Percentiles rank a stretch among this genome's conserved stretches.
These are phyloP conservation scores for Fusarium mundagurra DNA, from an alignment of 2,329 filamentous ascomycete genomes.

Conservation along the genomic window DNA sequence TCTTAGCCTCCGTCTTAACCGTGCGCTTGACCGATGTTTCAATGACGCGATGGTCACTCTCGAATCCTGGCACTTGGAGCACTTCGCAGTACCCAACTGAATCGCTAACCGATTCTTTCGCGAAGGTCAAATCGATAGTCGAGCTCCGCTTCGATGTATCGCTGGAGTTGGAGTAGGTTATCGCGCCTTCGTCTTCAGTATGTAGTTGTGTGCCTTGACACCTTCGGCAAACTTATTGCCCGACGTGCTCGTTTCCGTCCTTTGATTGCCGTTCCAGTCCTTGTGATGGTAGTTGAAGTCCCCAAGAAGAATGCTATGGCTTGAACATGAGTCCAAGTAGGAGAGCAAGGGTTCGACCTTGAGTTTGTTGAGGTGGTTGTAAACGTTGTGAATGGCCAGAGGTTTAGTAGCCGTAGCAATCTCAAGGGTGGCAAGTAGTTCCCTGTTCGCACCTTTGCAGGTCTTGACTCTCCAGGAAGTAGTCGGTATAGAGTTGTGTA, in stretches of 20 bases:
- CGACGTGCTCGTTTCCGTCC: neutral
- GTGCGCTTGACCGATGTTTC: neutral
- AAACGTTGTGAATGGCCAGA: neutral
- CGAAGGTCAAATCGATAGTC: neutral
- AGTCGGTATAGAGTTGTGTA: neutral
- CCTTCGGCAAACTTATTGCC: neutral
- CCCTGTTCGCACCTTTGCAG: neutral
- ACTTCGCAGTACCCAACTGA: neutral
- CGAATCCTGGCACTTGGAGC: neutral
- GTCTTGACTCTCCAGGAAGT: neutral
- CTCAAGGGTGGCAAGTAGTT: neutral
- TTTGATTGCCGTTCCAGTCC: neutral
- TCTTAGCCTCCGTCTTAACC: neutral
- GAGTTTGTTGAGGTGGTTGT: neutral
- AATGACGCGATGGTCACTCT: neutral
- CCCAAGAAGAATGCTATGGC: neutral
- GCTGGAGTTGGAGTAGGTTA: neutral
- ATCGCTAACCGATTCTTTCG: neutral
- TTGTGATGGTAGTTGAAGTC: slow-evolving; percentile 7
- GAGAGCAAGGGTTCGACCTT: neutral
- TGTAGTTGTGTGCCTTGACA: neutral
- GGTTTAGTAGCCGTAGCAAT: neutral
- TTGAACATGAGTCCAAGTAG: too few species aligned
- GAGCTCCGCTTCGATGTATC: neutral
- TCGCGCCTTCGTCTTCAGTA: neutral